Conservation (phyloP, 805 yeast species). For the Nakazawaea ambrosiae region DNA sequence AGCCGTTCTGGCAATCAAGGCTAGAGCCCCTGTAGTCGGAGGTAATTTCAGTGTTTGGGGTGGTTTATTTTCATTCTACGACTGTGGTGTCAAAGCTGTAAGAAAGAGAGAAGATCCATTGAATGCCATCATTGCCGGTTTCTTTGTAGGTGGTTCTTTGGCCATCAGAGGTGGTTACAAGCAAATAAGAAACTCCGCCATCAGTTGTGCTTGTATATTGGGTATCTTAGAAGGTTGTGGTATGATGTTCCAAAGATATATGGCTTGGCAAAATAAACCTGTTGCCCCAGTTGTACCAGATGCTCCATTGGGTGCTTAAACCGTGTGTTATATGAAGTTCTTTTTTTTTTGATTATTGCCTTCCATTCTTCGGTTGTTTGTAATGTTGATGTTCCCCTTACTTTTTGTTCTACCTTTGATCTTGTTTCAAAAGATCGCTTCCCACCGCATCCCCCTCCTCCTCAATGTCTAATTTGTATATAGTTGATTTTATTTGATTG, state of each 20-base stretch:
- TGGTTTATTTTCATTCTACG: conserved; percentile 92
- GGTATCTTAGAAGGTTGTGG: conserved; percentile 99
- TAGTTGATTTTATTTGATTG: no score
- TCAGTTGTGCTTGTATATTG: conserved; percentile 92
- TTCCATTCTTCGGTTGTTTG: no score
- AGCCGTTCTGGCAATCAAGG: conserved; percentile 81
- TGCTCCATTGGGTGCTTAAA: conserved; percentile 28
- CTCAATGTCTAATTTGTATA: no score
- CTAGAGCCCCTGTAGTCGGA: conserved; percentile 97
- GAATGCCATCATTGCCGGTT: conserved; percentile 97
- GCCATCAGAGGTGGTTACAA: conserved; percentile 99
- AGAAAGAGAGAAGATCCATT: conserved; percentile 98
- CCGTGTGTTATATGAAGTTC: no score
- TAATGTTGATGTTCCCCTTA: neutral
- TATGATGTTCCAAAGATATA: conserved; percentile 84
- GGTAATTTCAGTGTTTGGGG: conserved; percentile 99
- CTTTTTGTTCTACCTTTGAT: no score
- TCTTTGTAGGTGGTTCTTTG: conserved; percentile 95
- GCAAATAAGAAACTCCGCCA: conserved; percentile 93
- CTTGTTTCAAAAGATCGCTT: no score
- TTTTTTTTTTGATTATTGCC: no score
- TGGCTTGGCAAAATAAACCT: conserved; percentile 78
- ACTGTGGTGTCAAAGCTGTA: conserved; percentile 90
- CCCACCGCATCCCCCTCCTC: no score
- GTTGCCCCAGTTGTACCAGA: conserved; percentile 55